Base-by-base conservation (phyloP, 257 asterid genomes). In the Scutellaria barbata region DNA sequence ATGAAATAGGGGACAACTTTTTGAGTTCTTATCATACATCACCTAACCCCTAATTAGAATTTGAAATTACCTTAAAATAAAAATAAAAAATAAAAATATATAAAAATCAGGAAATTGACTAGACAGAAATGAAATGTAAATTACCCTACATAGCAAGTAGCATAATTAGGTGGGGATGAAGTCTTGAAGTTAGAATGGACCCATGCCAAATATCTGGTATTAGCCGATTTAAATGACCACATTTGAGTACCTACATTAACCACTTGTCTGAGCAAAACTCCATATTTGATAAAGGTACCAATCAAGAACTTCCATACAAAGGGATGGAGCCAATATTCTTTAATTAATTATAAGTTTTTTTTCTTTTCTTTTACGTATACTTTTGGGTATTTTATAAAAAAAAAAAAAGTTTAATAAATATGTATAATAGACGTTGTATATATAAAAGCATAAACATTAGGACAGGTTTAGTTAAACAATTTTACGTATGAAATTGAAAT, bases 181-280 rank as follows among this genome's bases (percentile, higher is more conserved):
- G 55, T n/a, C 41, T 7, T 30, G 50, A 22, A 20, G 12, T 10
- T 9, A 16, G 62, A 56, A 70, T 40, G 12, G 76, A 66, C 85
- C 63, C 53, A 33, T 73, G 74, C 80, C 82, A 37, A 74, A 77
- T 43, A 69, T 81, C 43, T 14, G 81, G 79, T 63, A 20, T 52
- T 51, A 51, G 69, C 25, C 71, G 45, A 56, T 55, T 69, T 42
- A 22, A 64, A 41, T 57, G 55, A 61, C 67, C 50, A 37, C 73
- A 25, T 41, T 53, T 58, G 66, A 17, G 69, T 22, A 17, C 54
- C 66, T 14, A 12, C 59, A 7, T 13, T 42, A 53, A n/a, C 52
- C 72, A 10, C 20, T 73, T 61, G 64, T 62, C 62, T 58, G 59
- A 13, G 1, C 55, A 43, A 8, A 30, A 41, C 3, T 33, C 55